Evolutionary conservation across 768 basidiomycete species (phyloP), one percentile per base, ranked within the genome.

Genomic region (Porphyrellus cyaneotinctus): DNA sequence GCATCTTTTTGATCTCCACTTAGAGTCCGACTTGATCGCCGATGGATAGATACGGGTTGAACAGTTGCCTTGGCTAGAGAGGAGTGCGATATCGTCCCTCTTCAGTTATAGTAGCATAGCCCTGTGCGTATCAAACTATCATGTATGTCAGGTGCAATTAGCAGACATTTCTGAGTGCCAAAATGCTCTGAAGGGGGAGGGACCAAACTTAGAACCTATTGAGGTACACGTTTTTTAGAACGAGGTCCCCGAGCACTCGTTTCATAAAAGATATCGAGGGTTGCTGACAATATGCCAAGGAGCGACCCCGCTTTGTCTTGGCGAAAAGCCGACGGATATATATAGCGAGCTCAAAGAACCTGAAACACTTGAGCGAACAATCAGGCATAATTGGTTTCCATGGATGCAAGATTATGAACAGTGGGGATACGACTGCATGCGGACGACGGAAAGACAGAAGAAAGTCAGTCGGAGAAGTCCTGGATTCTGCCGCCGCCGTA

Each of bases 21-120:
- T 36, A 42, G 44, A 38, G 20, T 11, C 48, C 46, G 47, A 26
- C 38, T 43, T 55, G 52, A 52, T 52, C 42, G 5, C 63, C 54
- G 54, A 47, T 24, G 14, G 15, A 23, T 30, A 11, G 47, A 52
- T 52, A 24, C 24, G 20, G 41, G 18, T 24, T 23, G 33, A 32
- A 37, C 20, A 13, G 41, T 30, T 37, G 17, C 39, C 26, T 33
- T 20, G 47, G 15, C 38, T 30, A 26, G 30, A 58, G n/a, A 35
- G n/a, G 18, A 12, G 35, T 47, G 33, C n/a, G 1, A 43, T 23
- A 20, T 17, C 6, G 20, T 37, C 11, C 14, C 32, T 28, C 39
- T 28, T 28, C 26, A 28, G 28, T 17, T 17, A 38, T 41, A 45
- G 24, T 2, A 44, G 24, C 39, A 49, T 36, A 28, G 32, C 43